Conservation (phyloP, 164 flowering plant genomes). For the Annona cherimola region DNA sequence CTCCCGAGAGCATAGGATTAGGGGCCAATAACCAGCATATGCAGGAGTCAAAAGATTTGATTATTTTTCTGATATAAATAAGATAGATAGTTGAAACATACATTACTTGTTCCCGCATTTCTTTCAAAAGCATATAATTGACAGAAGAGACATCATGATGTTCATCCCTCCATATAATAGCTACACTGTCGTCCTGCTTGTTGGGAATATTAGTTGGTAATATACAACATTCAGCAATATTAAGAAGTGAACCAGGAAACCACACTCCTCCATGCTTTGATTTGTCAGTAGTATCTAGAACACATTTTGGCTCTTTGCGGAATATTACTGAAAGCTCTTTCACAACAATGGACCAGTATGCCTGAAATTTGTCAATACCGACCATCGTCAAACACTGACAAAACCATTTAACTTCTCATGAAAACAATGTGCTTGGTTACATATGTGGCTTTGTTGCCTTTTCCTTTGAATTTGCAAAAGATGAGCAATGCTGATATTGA, state of each 20-base stretch:
- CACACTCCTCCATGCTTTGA: slow-evolving; percentile 71
- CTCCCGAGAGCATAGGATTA: no score
- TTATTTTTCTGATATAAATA: background rate
- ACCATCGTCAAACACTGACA: slow-evolving; percentile 3
- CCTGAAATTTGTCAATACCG: slow-evolving; percentile 30
- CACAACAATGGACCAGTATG: slow-evolving; percentile 69
- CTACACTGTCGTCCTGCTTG: slow-evolving; percentile 54
- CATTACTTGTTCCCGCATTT: slow-evolving; percentile 84
- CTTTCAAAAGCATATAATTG: slow-evolving; percentile 49
- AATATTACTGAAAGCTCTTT: slow-evolving; percentile 64
- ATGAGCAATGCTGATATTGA: no score
- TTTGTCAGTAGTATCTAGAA: slow-evolving; percentile 55
- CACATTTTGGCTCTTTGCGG: slow-evolving; percentile 52
- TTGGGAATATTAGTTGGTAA: slow-evolving; percentile 35
- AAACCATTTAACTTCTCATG: background rate
- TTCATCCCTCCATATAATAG: slow-evolving; percentile 83
- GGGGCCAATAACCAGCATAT: no score
- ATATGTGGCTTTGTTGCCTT: background rate
- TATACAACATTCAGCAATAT: slow-evolving; percentile 87
- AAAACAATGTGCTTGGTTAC: background rate
- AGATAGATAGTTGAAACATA: slow-evolving; percentile 25
- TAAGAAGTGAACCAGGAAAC: slow-evolving; percentile 75
- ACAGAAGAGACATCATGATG: slow-evolving; percentile 52
- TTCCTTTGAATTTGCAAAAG: background rate
- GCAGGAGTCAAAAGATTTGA: no score